A percentile compares a stretch with the other conserved stretches of the same genome.
Conservation (phyloP, 495 filamentous ascomycete genomes). For the Diplogelasinospora grovesii region DNA sequence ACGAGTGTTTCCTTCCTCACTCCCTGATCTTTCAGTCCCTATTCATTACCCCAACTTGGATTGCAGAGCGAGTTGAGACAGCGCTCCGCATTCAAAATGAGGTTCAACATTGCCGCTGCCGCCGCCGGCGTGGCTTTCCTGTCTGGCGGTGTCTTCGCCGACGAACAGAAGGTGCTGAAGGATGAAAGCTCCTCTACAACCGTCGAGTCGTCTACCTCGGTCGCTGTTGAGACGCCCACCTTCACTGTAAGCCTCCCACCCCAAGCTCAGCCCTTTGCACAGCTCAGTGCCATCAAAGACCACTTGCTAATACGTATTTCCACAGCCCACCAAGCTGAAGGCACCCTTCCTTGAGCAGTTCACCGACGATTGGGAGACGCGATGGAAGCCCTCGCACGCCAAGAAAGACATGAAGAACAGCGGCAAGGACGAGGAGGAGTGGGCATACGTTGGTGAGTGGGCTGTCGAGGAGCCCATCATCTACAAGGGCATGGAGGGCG, state of each 20-base stretch:
- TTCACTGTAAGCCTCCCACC: slow-evolving; percentile 66
- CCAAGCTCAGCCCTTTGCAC: slow-evolving; percentile 9
- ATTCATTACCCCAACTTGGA: slow-evolving; percentile 16
- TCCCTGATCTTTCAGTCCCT: slow-evolving; percentile 12
- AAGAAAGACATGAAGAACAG: slow-evolving; percentile 86
- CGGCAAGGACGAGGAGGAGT: slow-evolving; percentile 82
- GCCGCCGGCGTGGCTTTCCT: slow-evolving; percentile 67
- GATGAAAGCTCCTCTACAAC: slow-evolving; percentile 35
- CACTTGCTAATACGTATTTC: slow-evolving; percentile 23
- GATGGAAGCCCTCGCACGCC: slow-evolving; percentile 91
- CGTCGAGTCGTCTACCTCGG: slow-evolving; percentile 50
- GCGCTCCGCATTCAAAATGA: slow-evolving; percentile 41
- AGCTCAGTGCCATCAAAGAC: not conserved
- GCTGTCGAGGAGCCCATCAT: slow-evolving; percentile 89
- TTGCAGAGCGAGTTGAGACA: slow-evolving; percentile 12
- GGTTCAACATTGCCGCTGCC: slow-evolving; percentile 69
- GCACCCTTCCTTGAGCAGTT: slow-evolving; percentile 98
- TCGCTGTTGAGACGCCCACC: slow-evolving; percentile 59
- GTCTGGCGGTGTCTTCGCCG: slow-evolving; percentile 61
- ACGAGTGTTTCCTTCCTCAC: slow-evolving; percentile 13
- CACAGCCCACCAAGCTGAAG: slow-evolving; percentile 76
- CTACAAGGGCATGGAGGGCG: slow-evolving; percentile 89
- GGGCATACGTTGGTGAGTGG: slow-evolving; percentile 97
- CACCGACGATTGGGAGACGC: slow-evolving; percentile 83
- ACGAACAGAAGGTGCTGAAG: slow-evolving; percentile 55